phyloP scores from a whole-genome alignment of 1,284 basidiomycete genomes.

The Cryptococcus jaspeensis region DNA sequence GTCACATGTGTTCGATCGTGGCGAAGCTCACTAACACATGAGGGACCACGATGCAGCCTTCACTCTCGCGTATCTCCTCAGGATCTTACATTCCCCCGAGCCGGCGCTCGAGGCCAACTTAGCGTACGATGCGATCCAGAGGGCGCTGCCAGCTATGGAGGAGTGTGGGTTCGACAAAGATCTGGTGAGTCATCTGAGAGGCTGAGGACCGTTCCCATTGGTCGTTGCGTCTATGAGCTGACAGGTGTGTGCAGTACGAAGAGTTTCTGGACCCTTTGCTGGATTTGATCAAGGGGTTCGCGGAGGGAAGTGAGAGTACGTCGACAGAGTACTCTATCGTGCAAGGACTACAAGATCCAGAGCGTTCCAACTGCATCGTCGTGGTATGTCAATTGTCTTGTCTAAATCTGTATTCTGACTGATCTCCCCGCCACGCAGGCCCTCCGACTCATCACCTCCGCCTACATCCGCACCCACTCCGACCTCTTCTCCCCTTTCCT shows the following conservation, averaged over 20 bases:
- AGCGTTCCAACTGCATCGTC: slow-evolving; percentile 48
- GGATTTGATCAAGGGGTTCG: slow-evolving; percentile 34
- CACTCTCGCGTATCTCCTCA: slow-evolving; percentile 66
- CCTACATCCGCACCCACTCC: slow-evolving; percentile 68
- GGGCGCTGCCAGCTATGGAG: slow-evolving; percentile 60
- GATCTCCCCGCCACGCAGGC: slow-evolving; percentile 22
- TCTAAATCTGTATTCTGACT: no score
- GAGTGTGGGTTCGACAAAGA: slow-evolving; percentile 65
- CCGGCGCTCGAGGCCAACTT: slow-evolving; percentile 56
- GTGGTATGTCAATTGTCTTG: slow-evolving; percentile 56
- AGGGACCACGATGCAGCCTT: slow-evolving; percentile 56
- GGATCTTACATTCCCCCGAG: slow-evolving; percentile 57
- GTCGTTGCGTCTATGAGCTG: background rate
- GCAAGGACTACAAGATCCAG: slow-evolving; percentile 44
- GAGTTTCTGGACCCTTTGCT: slow-evolving; percentile 46
- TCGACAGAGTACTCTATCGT: slow-evolving; percentile 42
- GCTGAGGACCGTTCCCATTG: no score
- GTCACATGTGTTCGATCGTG: no score
- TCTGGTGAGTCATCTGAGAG: slow-evolving; percentile 55
- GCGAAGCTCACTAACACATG: background rate
- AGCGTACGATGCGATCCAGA: slow-evolving; percentile 59
- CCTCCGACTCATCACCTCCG: slow-evolving; percentile 75
- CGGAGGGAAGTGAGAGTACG: slow-evolving; percentile 24
- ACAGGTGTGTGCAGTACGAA: slow-evolving; percentile 29
- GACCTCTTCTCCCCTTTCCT: slow-evolving; percentile 70